A percentile compares a stretch with the other conserved stretches of the same genome.
phyloP scores from a whole-genome alignment of 1,284 basidiomycete species.

The Violaceomyces palustris region DNA sequence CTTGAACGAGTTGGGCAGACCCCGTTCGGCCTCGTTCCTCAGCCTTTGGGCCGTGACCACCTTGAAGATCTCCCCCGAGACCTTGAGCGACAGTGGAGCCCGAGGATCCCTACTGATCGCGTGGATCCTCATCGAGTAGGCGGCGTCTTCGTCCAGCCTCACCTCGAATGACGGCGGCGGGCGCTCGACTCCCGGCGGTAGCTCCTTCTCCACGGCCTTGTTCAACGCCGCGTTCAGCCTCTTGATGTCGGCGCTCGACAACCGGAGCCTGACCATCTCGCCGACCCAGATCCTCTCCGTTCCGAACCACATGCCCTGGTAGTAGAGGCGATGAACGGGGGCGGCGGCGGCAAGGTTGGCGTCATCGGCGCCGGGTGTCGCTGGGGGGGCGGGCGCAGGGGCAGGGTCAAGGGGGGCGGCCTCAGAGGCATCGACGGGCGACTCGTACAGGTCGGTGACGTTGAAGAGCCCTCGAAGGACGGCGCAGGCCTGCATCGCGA shows the following conservation, averaged over 20 bases:
- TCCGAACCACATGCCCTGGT: slow-evolving; percentile 35
- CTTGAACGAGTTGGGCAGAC: slow-evolving; percentile 12
- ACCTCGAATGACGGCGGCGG: slow-evolving; percentile 12
- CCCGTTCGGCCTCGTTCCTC: too few species aligned
- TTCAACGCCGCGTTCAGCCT: slow-evolving; percentile 26
- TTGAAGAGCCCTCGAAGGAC: slow-evolving; percentile 13
- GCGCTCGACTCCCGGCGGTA: slow-evolving; percentile 8
- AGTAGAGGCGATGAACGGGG: slow-evolving; percentile 11
- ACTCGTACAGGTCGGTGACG: slow-evolving; percentile 22
- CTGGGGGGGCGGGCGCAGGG: slow-evolving; percentile 2
- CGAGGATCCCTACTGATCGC: slow-evolving; percentile 22
- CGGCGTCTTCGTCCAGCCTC: slow-evolving; percentile 14
- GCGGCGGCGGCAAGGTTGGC: slow-evolving; percentile 12
- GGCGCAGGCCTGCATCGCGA: slow-evolving; percentile 6
- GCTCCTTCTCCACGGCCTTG: slow-evolving; percentile 7
- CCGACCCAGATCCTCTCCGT: slow-evolving; percentile 41
- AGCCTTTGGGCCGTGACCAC: slow-evolving; percentile 15
- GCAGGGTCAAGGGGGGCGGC: slow-evolving; percentile 15
- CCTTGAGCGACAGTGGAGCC: slow-evolving; percentile 7
- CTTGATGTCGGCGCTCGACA: slow-evolving; percentile 17
- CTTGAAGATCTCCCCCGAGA: slow-evolving; percentile 22
- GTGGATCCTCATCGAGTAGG: slow-evolving; percentile 19
- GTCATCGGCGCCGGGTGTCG: too few species aligned
- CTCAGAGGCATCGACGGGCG: too few species aligned
- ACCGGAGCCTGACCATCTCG: slow-evolving; percentile 33